Evolutionary conservation across 352 stramenopile species (phyloP).

Genomic region (Pythium vanterpoolii): DNA sequence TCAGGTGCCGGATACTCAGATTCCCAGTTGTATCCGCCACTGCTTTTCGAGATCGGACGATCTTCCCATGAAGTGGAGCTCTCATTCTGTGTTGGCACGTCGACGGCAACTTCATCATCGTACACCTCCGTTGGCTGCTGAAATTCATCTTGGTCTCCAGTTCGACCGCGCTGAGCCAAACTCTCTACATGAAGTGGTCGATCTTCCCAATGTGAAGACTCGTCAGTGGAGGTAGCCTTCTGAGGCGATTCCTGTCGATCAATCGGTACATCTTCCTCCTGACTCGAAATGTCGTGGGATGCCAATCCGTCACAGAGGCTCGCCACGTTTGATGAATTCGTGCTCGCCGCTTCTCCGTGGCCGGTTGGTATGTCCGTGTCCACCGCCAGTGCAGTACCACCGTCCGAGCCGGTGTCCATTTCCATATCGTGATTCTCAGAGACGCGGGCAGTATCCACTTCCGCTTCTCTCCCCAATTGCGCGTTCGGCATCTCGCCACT

Average conservation of each 20-base stretch:
- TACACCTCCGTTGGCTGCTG: not conserved
- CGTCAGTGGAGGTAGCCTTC: not conserved
- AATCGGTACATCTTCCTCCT: not conserved
- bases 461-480: not conserved
- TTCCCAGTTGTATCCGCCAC: not conserved
- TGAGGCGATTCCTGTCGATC: not conserved
- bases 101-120: not conserved
- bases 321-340: constrained; percentile 3
- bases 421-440: not conserved
- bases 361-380: not conserved
- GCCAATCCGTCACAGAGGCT: constrained; percentile 13
- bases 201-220: constrained; percentile 3
- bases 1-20: not conserved
- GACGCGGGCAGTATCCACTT: not conserved
- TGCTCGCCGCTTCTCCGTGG: not conserved
- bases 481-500: not conserved
- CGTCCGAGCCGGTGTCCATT: not conserved
- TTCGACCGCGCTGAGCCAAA: not conserved
- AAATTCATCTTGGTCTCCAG: not conserved
- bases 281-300: constrained; percentile 9
- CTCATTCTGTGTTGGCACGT: not conserved
- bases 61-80: constrained; percentile 12
- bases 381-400: not conserved
- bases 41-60: constrained; percentile 1
- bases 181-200: constrained; percentile 6